Conservation (phyloP, 139 green algal species). For the Coelastrella sp. region DNA sequence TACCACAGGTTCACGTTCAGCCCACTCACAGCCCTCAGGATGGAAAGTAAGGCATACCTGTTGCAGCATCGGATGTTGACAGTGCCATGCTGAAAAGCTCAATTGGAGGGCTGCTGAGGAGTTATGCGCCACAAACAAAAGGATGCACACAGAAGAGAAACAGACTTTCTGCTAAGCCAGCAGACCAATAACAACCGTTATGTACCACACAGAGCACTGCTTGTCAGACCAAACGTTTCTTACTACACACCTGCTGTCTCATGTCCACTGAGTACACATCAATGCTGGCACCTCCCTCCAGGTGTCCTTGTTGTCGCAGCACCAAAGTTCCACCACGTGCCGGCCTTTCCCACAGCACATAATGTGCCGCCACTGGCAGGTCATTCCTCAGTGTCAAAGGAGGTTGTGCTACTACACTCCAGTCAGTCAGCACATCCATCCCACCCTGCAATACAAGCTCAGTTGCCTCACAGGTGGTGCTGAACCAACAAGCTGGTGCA, state of each 20-base stretch:
- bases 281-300: conserved; percentile 55
- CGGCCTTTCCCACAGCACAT: conserved; percentile 74
- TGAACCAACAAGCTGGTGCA: conserved; percentile 69
- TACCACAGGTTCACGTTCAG: conserved; percentile 69
- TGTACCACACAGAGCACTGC: too few species aligned
- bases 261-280: conserved; percentile 74
- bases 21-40: conserved; percentile 82
- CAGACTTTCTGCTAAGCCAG: too few species aligned
- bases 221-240: too few species aligned
- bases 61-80: too few species aligned
- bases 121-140: not conserved
- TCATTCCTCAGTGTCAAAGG: conserved; percentile 84
- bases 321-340: conserved; percentile 31
- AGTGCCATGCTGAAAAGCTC: too few species aligned
- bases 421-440: conserved; percentile 69
- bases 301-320: conserved; percentile 58
- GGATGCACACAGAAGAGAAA: not conserved
- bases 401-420: conserved; percentile 73
- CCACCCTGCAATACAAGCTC: conserved; percentile 51
- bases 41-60: conserved; percentile 74
- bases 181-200: too few species aligned
- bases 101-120: not conserved
- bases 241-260: conserved; percentile 70
- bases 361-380: conserved; percentile 74
- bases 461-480: conserved; percentile 70